phyloP scores from a whole-genome alignment of 2,329 filamentous ascomycete genomes.

The Dichotomopilus funicola region DNA sequence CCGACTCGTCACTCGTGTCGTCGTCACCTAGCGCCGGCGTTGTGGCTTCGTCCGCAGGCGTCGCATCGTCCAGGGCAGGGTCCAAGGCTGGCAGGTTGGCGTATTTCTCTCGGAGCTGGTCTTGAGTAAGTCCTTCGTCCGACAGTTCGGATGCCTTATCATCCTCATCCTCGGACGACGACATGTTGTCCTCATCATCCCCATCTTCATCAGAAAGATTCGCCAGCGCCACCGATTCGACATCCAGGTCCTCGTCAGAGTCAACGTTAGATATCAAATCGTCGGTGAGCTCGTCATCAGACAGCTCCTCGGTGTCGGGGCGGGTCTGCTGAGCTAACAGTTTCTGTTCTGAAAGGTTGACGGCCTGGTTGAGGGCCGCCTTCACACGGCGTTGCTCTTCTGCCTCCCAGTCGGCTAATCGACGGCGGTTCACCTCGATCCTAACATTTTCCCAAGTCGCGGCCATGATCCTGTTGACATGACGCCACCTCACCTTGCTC shows the following conservation, averaged over 20 bases:
- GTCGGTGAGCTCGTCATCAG: constrained; percentile 40
- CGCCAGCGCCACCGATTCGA: constrained; percentile 26
- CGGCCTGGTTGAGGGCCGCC: constrained; percentile 66
- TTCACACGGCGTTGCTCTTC: constrained; percentile 58
- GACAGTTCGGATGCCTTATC: constrained; percentile 48
- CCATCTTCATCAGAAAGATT: constrained; percentile 35
- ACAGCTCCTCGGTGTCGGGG: constrained; percentile 45
- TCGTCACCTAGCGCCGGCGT: constrained; percentile 30
- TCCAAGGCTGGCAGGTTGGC: constrained; percentile 52
- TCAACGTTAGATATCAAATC: constrained; percentile 39
- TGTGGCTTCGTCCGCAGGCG: constrained; percentile 19
- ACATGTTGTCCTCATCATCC: constrained; percentile 50
- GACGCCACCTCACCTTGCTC: constrained; percentile 62
- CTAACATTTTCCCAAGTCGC: constrained; percentile 61
- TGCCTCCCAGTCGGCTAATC: constrained; percentile 57
- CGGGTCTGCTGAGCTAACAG: constrained; percentile 54
- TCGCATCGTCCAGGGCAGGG: constrained; percentile 17
- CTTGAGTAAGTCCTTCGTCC: constrained; percentile 61
- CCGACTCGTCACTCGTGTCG: constrained; percentile 57
- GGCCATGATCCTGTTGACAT: constrained; percentile 53
- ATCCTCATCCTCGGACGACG: constrained; percentile 57
- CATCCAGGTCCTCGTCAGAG: constrained; percentile 27
- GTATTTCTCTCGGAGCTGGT: constrained; percentile 64
- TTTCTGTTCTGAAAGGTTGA: constrained; percentile 64
- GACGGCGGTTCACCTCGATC: constrained; percentile 52